These are phyloP conservation scores for Elongisporangium senticosum DNA, from an alignment of 352 stramenopile genomes.

Conservation along the genomic window DNA sequence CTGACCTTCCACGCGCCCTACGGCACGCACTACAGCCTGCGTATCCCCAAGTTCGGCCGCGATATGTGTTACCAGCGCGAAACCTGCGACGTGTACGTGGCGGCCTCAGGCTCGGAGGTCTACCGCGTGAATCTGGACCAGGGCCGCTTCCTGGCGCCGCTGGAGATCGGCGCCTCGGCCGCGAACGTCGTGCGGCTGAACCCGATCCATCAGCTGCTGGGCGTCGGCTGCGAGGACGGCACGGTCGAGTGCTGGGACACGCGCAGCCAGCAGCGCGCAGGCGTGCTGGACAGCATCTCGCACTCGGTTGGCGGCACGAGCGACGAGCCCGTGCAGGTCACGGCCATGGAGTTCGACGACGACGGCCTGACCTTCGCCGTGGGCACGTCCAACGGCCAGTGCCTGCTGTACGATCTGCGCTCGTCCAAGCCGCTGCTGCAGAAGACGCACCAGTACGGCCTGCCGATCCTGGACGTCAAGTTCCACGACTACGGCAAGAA, in stretches of 20 bases:
- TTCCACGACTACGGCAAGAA: conserved; percentile 89
- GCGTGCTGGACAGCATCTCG: conserved; percentile 52
- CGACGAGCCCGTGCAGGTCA: conserved; percentile 75
- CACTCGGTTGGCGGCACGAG: conserved; percentile 41
- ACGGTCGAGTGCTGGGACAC: conserved; percentile 96
- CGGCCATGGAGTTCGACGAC: conserved; percentile 91
- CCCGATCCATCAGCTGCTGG: conserved; percentile 88
- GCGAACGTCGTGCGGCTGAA: conserved; percentile 90
- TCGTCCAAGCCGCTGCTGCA: conserved; percentile 91
- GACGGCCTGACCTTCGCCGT: conserved; percentile 94
- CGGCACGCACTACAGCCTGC: conserved; percentile 93
- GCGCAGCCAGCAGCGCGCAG: conserved; percentile 68
- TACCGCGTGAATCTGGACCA: conserved; percentile 98
- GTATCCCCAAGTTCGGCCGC: conserved; percentile 97
- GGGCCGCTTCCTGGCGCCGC: conserved; percentile 91
- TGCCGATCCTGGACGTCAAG: conserved; percentile 93
- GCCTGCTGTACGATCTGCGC: conserved; percentile 95
- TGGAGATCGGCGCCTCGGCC: conserved; percentile 58
- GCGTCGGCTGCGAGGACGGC: conserved; percentile 91
- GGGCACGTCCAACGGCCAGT: conserved; percentile 92
- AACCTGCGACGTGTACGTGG: conserved; percentile 96
- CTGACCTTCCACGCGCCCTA: conserved; percentile 98
- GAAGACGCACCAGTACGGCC: conserved; percentile 97
- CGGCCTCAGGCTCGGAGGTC: conserved; percentile 80
- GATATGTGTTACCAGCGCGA: conserved; percentile 96